Conservation (phyloP, 192 early-diverging fungal genomes). For the Coemansia asiatica region DNA sequence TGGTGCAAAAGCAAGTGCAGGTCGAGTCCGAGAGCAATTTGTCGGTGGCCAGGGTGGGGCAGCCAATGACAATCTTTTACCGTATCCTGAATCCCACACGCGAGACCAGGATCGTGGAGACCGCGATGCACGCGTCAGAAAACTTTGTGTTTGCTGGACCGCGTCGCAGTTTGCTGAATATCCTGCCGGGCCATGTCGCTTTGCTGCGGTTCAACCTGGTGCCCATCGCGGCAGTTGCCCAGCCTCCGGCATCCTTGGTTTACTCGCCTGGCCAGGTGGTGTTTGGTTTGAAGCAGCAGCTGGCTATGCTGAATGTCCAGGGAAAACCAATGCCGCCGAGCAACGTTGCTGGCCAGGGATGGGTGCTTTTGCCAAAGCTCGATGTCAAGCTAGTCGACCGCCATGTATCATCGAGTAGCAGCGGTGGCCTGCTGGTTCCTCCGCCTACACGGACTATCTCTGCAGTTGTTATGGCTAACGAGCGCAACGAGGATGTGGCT, state of each 20-base stretch:
- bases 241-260: neutral
- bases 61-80: slow-evolving; percentile 22
- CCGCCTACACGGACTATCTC: slow-evolving; percentile 35
- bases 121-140: slow-evolving; percentile 40
- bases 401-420: no score
- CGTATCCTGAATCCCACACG: slow-evolving; percentile 36
- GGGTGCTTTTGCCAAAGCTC: slow-evolving; percentile 37
- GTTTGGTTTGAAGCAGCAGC: slow-evolving; percentile 6
- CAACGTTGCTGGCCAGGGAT: slow-evolving; percentile 28
- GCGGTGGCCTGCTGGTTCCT: slow-evolving; percentile 1
- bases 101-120: slow-evolving; percentile 16
- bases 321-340: slow-evolving; percentile 2
- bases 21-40: slow-evolving; percentile 14
- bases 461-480: neutral
- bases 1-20: slow-evolving; percentile 21
- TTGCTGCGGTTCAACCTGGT: slow-evolving; percentile 31
- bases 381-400: slow-evolving; percentile 27
- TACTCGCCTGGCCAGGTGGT: slow-evolving; percentile 10
- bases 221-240: slow-evolving; percentile 11
- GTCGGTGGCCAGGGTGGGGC: slow-evolving; percentile 35
- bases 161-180: slow-evolving; percentile 20
- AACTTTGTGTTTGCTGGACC: slow-evolving; percentile 46
- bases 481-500: neutral
- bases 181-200: slow-evolving; percentile 28
- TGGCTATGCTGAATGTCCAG: neutral